Conservation (phyloP, 139 green algal species). For the Coelastrella sp. region DNA sequence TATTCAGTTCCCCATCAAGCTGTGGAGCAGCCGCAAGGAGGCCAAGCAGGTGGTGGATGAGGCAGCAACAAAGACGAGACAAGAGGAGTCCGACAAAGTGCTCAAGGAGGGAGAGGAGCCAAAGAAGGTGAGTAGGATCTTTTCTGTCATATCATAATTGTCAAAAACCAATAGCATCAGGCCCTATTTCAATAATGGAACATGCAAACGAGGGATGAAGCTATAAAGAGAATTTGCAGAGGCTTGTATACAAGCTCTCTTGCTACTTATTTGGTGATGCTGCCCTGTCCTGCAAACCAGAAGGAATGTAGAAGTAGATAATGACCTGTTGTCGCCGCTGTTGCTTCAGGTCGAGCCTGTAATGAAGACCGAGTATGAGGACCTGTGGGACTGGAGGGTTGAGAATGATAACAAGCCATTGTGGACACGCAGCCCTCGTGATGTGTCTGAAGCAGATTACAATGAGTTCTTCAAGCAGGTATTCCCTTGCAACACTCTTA, state of each 20-base stretch:
- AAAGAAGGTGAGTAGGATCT: constrained; percentile 54
- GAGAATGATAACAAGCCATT: constrained; percentile 99
- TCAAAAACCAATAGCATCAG: no score
- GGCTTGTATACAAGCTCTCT: no score
- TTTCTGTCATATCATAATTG: neutral
- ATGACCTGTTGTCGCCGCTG: no score
- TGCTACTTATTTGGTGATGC: no score
- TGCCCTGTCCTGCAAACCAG: no score
- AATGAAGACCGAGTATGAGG: constrained; percentile 90
- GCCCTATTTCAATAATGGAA: no score
- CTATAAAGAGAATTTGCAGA: no score
- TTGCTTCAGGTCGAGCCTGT: constrained; percentile 79
- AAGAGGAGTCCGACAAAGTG: constrained; percentile 81
- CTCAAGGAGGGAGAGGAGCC: constrained; percentile 78
- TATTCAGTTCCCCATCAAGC: constrained; percentile 98
- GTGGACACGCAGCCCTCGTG: constrained; percentile 86
- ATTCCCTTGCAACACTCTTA: neutral
- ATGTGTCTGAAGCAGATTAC: constrained; percentile 92
- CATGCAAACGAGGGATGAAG: no score
- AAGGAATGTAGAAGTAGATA: no score
- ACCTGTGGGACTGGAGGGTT: constrained; percentile 85
- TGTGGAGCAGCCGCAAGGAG: constrained; percentile 69
- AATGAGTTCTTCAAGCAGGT: constrained; percentile 95
- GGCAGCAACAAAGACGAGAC: constrained; percentile 82
- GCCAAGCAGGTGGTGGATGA: constrained; percentile 85